Percentiles rank a stretch among this genome's conserved stretches.
These are phyloP conservation scores for Moniliophthora roreri DNA, from an alignment of 1,284 basidiomycete genomes.

Conservation along the genomic window DNA sequence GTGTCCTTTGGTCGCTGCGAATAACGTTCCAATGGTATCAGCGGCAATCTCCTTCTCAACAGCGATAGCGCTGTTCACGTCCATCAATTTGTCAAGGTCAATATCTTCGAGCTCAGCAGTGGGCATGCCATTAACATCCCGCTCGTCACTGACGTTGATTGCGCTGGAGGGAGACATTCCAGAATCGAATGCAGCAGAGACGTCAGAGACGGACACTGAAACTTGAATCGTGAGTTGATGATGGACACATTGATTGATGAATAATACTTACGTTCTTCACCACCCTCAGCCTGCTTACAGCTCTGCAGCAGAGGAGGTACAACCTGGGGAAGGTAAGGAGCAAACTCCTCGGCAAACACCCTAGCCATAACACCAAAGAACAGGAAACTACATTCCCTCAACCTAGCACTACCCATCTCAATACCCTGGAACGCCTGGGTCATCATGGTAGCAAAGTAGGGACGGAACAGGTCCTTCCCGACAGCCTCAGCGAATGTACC, in stretches of 20 bases:
- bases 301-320: conserved; percentile 86
- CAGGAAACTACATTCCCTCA: conserved; percentile 96
- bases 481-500: conserved; percentile 98
- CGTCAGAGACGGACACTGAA: conserved; percentile 51
- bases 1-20: conserved; percentile 77
- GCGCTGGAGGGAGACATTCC: conserved; percentile 72
- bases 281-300: conserved; percentile 84
- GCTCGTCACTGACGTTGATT: conserved; percentile 54
- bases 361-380: conserved; percentile 99
- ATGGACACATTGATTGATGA: conserved; percentile 2
- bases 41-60: conserved; percentile 99
- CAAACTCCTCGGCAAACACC: conserved; percentile 95
- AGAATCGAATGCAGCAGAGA: conserved; percentile 62
- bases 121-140: conserved; percentile 54
- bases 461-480: conserved; percentile 91
- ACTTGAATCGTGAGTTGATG: conserved; percentile 30
- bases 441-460: conserved; percentile 97
- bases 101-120: conserved; percentile 83
- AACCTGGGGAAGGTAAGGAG: conserved; percentile 83
- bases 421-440: conserved; percentile 91
- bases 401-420: conserved; percentile 82
- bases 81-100: conserved; percentile 82
- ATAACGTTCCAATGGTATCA: conserved; percentile 93
- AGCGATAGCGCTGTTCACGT: conserved; percentile 95
- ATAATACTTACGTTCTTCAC: conserved; percentile 57